phyloP scores from a whole-genome alignment of 2,329 filamentous ascomycete species.

The Aspergillus quadricinctus region DNA sequence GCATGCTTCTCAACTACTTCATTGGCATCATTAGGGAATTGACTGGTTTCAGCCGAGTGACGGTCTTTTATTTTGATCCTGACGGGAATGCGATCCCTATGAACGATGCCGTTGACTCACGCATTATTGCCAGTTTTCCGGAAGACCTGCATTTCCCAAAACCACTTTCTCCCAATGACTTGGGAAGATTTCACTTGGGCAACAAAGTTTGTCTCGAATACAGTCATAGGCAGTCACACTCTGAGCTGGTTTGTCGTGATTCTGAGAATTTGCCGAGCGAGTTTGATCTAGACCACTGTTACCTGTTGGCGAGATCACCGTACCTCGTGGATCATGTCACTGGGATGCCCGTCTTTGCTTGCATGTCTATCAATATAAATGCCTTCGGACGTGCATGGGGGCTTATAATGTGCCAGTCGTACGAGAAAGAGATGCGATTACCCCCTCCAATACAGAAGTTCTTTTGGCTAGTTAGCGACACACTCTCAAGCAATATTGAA shows the following conservation, averaged over 20 bases:
- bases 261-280: constrained; percentile 64
- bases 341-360: constrained; percentile 88
- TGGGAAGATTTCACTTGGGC: constrained; percentile 83
- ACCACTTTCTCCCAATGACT: constrained; percentile 76
- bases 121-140: constrained; percentile 77
- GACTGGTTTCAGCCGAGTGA: constrained; percentile 85
- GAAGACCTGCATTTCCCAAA: constrained; percentile 86
- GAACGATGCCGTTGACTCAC: constrained; percentile 77
- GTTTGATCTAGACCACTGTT: constrained; percentile 77
- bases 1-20: constrained; percentile 71
- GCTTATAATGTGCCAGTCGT: constrained; percentile 79
- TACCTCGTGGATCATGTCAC: constrained; percentile 81
- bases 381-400: constrained; percentile 85
- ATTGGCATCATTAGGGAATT: constrained; percentile 85
- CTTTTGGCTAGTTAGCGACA: constrained; percentile 82
- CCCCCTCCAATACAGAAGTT: constrained; percentile 89
- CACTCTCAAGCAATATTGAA: constrained; percentile 81
- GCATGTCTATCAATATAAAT: constrained; percentile 91
- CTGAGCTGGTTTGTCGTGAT: constrained; percentile 71
- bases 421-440: constrained; percentile 84
- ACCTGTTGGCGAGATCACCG: constrained; percentile 77
- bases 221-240: constrained; percentile 73
- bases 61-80: constrained; percentile 88
- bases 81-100: constrained; percentile 84
- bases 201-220: constrained; percentile 88